Evolutionary conservation across 2,329 filamentous ascomycete species (phyloP).

Genomic region (Beauveria sp.): DNA sequence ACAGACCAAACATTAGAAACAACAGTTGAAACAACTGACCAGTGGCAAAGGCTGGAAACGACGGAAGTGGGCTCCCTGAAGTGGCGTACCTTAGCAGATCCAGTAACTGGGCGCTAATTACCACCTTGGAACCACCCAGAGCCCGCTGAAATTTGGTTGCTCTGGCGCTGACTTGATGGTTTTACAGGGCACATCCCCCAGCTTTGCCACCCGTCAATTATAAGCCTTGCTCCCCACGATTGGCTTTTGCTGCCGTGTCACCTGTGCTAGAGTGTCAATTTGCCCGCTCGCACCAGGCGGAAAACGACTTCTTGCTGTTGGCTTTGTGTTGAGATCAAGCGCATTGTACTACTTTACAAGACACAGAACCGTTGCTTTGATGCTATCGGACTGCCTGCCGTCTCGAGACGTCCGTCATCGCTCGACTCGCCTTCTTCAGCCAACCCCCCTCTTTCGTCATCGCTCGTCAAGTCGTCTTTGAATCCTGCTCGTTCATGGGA

Average conservation of each 20-base stretch:
- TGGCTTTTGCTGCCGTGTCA: background rate
- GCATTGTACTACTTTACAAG: background rate
- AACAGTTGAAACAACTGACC: too few species aligned
- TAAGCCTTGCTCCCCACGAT: constrained; percentile 4
- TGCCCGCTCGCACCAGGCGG: background rate
- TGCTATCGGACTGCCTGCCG: background rate
- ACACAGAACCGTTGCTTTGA: background rate
- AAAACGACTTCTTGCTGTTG: background rate
- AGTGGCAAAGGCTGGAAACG: background rate
- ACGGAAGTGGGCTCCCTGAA: background rate
- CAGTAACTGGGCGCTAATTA: background rate
- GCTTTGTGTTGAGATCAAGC: background rate
- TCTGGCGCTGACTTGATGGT: background rate
- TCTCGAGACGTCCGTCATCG: background rate
- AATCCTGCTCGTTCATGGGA: constrained; percentile 4
- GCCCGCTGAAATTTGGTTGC: background rate
- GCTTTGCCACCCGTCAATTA: constrained; percentile 4
- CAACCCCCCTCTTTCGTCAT: constrained; percentile 6
- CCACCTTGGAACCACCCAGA: background rate
- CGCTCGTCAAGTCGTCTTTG: background rate
- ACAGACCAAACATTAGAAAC: too few species aligned
- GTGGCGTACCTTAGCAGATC: background rate
- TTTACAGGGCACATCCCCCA: constrained; percentile 6
- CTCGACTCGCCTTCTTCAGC: background rate
- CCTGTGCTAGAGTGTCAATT: background rate